Evolutionary conservation across 345 rosid genomes (phyloP).

Genomic region (Gynandropsis gynandra): DNA sequence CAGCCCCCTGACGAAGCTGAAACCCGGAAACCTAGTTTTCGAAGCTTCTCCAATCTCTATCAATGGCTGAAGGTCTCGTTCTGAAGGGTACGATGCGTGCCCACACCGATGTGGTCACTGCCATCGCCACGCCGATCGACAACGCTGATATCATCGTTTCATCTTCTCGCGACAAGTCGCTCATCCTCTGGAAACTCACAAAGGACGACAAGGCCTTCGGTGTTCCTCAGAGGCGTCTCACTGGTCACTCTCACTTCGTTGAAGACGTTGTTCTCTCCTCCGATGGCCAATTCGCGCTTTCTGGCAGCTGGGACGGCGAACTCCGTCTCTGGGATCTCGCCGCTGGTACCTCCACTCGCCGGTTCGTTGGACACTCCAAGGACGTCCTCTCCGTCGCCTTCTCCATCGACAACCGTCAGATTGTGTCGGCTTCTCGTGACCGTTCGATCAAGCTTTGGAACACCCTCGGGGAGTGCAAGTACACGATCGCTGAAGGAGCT

Average conservation of each 20-base stretch:
- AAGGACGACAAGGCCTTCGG: slow-evolving; percentile 87
- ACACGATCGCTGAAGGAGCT: slow-evolving; percentile 72
- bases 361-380: slow-evolving; percentile 93
- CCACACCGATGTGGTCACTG: slow-evolving; percentile 94
- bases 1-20: slow-evolving; percentile 25
- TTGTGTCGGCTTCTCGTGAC: slow-evolving; percentile 95
- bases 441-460: slow-evolving; percentile 94
- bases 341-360: slow-evolving; percentile 65
- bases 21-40: slow-evolving; percentile 29
- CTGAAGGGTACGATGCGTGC: slow-evolving; percentile 90
- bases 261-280: slow-evolving; percentile 95
- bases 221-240: slow-evolving; percentile 77
- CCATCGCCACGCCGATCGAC: slow-evolving; percentile 87
- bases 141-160: slow-evolving; percentile 87
- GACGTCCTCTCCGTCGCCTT: slow-evolving; percentile 94
- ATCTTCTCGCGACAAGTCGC: slow-evolving; percentile 93
- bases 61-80: slow-evolving; percentile 64
- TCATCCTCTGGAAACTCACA: slow-evolving; percentile 80
- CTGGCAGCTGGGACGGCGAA: slow-evolving; percentile 98
- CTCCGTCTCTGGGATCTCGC: slow-evolving; percentile 95
- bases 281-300: slow-evolving; percentile 92
- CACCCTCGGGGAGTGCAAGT: slow-evolving; percentile 95
- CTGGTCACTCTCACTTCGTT: slow-evolving; percentile 93
- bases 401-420: slow-evolving; percentile 94
- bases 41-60: slow-evolving; percentile 10